Percentiles rank a stretch among this genome's conserved stretches.
These are phyloP conservation scores for Isabelozyma rhagii DNA, from an alignment of 805 yeast species.

Conservation along the genomic window DNA sequence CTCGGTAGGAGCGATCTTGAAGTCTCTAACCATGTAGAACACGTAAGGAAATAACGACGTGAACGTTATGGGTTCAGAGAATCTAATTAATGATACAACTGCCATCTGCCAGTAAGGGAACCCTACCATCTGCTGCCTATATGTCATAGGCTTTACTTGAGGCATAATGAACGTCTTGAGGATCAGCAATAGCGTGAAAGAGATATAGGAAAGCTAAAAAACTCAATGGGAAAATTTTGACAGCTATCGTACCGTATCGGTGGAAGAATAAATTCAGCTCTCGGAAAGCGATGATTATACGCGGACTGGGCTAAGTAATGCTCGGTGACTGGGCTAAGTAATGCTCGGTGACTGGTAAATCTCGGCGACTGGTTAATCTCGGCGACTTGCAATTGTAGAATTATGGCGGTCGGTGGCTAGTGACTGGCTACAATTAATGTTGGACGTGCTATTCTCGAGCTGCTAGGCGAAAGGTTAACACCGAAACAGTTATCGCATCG, in stretches of 20 bases:
- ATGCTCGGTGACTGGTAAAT: too few relatives aligned
- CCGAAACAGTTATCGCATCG: background rate
- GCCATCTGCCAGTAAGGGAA: slow-evolving; percentile 50
- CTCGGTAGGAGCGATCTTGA: slow-evolving; percentile 15
- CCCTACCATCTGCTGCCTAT: slow-evolving; percentile 46
- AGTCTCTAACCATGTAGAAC: slow-evolving; percentile 22
- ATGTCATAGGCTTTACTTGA: slow-evolving; percentile 10
- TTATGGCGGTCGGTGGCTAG: too few relatives aligned
- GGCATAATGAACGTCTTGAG: background rate
- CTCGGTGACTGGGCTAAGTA: too few relatives aligned
- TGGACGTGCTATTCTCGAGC: background rate
- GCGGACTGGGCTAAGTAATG: too few relatives aligned
- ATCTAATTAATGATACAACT: slow-evolving; percentile 39
- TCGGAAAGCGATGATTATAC: too few relatives aligned
- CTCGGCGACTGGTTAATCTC: too few relatives aligned
- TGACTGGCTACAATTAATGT: background rate
- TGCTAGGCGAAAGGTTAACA: background rate
- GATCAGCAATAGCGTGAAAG: too few relatives aligned
- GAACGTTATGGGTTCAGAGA: slow-evolving; percentile 48
- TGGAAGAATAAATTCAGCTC: too few relatives aligned
- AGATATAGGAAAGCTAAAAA: too few relatives aligned
- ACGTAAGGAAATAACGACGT: slow-evolving; percentile 27
- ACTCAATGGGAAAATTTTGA: too few relatives aligned
- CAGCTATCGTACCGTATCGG: too few relatives aligned
- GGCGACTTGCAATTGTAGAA: too few relatives aligned